Conservation (phyloP, 331 rosid species). For the Stylosanthes scabra region DNA sequence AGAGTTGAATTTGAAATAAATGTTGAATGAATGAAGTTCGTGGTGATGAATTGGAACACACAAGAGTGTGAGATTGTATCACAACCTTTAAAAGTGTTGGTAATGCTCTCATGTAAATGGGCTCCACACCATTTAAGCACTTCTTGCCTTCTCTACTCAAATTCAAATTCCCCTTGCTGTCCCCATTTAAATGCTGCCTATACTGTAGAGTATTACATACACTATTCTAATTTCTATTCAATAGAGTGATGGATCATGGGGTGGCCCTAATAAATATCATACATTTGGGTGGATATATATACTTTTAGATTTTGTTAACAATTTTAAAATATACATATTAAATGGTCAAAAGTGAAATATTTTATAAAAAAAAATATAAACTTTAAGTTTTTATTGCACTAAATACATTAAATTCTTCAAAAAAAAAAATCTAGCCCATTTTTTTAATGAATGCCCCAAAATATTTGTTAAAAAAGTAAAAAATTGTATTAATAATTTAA, state of each 20-base stretch:
- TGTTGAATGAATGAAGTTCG: slow-evolving; percentile 15
- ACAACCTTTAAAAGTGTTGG: slow-evolving; percentile 34
- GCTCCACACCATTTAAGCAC: slow-evolving; percentile 41
- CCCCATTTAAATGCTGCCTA: slow-evolving; percentile 36
- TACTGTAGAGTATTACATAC: background rate
- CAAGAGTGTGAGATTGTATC: slow-evolving; percentile 7
- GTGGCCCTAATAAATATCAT: slow-evolving; percentile 2
- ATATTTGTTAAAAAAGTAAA: no score
- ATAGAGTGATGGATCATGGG: background rate
- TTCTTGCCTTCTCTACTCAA: slow-evolving; percentile 20
- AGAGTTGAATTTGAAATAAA: slow-evolving; percentile 32
- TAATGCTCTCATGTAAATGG: slow-evolving; percentile 27
- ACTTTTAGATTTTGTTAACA: no score
- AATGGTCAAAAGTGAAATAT: no score
- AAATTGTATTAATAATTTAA: no score
- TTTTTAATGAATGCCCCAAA: no score
- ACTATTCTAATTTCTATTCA: background rate
- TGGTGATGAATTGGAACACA: slow-evolving; percentile 44
- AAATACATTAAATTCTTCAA: no score
- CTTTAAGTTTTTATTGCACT: no score
- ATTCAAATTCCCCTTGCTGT: background rate
- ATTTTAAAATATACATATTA: no score
- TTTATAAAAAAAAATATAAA: no score
- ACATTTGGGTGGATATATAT: background rate
- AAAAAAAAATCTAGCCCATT: no score